Evolutionary conservation across 1,284 basidiomycete species (phyloP).

Genomic region (Ceratobasidium sp.): DNA sequence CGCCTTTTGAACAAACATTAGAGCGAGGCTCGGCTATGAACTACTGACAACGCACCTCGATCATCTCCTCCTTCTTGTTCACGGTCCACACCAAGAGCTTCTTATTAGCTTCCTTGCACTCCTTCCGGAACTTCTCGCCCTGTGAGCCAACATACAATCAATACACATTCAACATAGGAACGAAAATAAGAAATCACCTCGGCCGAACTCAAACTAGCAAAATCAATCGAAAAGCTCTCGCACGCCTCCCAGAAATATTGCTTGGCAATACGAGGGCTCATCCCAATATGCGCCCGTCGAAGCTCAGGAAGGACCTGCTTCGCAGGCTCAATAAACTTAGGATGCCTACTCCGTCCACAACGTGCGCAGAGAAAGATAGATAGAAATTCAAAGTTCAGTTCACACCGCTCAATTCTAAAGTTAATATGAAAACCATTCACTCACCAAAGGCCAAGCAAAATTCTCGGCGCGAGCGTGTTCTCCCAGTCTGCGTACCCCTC

Average conservation of each 20-base stretch:
- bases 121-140: constrained; percentile 76
- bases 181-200: constrained; percentile 66
- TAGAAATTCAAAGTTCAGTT: constrained; percentile 54
- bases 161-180: constrained; percentile 4
- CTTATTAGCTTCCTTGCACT: constrained; percentile 87
- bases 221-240: constrained; percentile 90
- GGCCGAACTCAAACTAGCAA: constrained; percentile 76
- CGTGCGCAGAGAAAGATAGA: not conserved
- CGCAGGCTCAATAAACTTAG: constrained; percentile 86
- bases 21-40: not conserved
- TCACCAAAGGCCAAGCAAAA: constrained; percentile 78
- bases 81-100: constrained; percentile 97
- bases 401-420: not conserved
- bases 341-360: constrained; percentile 78
- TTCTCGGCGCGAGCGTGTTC: constrained; percentile 86
- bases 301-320: constrained; percentile 84
- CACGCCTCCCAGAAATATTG: constrained; percentile 94
- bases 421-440: not conserved
- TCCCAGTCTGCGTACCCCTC: constrained; percentile 81
- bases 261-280: constrained; percentile 71
- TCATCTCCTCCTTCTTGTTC: constrained; percentile 92
- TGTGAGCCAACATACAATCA: not conserved
- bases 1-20: constrained; percentile 64
- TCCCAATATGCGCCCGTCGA: constrained; percentile 85
- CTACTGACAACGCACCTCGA: constrained; percentile 72